phyloP scores from a whole-genome alignment of 148 eudicot species.

The Diospyros lotus region DNA sequence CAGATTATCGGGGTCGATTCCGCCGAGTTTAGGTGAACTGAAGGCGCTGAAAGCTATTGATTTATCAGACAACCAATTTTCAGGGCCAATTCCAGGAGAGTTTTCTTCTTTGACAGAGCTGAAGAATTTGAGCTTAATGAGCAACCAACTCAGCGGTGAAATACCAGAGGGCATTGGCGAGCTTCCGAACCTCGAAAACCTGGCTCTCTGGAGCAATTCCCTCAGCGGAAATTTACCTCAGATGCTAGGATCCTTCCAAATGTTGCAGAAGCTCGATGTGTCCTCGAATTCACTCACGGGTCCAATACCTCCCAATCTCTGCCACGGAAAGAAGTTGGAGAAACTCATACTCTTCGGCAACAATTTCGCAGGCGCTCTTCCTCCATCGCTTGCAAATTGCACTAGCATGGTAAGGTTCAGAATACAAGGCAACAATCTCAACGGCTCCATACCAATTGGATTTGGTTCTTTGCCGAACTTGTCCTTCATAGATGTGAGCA shows the following conservation, averaged over 20 bases:
- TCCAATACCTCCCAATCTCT: slow-evolving; percentile 54
- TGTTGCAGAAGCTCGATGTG: slow-evolving; percentile 59
- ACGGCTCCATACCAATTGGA: slow-evolving; percentile 63
- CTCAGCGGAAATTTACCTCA: slow-evolving; percentile 67
- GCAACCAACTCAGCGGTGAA: slow-evolving; percentile 56
- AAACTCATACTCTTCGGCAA: slow-evolving; percentile 71
- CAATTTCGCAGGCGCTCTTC: slow-evolving; percentile 43
- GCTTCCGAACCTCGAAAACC: slow-evolving; percentile 41
- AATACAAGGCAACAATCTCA: slow-evolving; percentile 54
- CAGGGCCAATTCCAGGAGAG: slow-evolving; percentile 60
- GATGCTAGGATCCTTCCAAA: slow-evolving; percentile 55
- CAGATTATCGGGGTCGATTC: slow-evolving; percentile 53
- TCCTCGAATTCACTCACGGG: slow-evolving; percentile 71
- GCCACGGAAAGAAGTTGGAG: slow-evolving; percentile 49
- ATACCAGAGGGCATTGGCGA: slow-evolving; percentile 66
- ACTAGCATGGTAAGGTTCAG: slow-evolving; percentile 54
- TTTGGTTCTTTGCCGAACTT: slow-evolving; percentile 62
- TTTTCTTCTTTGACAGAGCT: slow-evolving; percentile 47
- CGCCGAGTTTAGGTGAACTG: slow-evolving; percentile 40
- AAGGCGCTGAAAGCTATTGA: slow-evolving; percentile 43
- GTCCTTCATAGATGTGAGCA: slow-evolving; percentile 57
- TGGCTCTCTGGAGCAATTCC: slow-evolving; percentile 71
- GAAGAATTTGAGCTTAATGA: slow-evolving; percentile 36
- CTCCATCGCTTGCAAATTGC: slow-evolving; percentile 63
- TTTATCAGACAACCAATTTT: slow-evolving; percentile 54